These are phyloP conservation scores for Poa pratensis DNA, from an alignment of 176 grass and related monocot species.

Conservation along the genomic window DNA sequence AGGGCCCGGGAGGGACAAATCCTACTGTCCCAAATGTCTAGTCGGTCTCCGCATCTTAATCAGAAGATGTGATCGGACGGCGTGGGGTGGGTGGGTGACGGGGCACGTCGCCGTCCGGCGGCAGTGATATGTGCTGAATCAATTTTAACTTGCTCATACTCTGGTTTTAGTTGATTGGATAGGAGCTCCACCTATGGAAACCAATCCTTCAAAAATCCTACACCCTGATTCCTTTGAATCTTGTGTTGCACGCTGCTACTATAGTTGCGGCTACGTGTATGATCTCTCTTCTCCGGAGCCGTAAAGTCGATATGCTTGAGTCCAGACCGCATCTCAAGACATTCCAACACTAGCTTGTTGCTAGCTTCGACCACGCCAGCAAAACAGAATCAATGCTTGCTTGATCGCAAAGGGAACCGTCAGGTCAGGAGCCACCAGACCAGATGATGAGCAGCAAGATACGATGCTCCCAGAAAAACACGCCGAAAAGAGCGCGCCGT, in stretches of 20 bases:
- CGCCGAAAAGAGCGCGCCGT: background rate
- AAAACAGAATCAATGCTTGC: background rate
- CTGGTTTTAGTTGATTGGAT: too few species aligned
- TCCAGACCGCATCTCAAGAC: too few species aligned
- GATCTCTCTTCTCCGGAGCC: too few species aligned
- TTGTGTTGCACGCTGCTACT: too few species aligned
- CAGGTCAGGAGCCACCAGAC: too few species aligned
- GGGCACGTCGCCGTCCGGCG: slow-evolving; percentile 36
- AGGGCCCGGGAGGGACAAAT: background rate
- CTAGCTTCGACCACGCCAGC: background rate
- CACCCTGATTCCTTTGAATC: too few species aligned
- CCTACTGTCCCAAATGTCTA: slow-evolving; percentile 15
- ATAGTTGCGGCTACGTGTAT: too few species aligned
- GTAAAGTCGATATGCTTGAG: too few species aligned
- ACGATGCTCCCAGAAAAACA: background rate
- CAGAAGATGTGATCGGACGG: background rate
- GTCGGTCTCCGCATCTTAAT: slow-evolving; percentile 1
- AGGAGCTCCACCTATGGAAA: too few species aligned
- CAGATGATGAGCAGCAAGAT: too few species aligned
- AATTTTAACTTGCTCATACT: background rate
- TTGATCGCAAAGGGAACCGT: background rate
- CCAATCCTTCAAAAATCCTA: too few species aligned
- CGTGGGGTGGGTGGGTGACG: background rate
- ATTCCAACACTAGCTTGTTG: background rate
- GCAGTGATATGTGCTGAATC: background rate